These are phyloP conservation scores for Nemania bipapillata DNA, from an alignment of 2,329 filamentous ascomycete genomes.

Conservation along the genomic window DNA sequence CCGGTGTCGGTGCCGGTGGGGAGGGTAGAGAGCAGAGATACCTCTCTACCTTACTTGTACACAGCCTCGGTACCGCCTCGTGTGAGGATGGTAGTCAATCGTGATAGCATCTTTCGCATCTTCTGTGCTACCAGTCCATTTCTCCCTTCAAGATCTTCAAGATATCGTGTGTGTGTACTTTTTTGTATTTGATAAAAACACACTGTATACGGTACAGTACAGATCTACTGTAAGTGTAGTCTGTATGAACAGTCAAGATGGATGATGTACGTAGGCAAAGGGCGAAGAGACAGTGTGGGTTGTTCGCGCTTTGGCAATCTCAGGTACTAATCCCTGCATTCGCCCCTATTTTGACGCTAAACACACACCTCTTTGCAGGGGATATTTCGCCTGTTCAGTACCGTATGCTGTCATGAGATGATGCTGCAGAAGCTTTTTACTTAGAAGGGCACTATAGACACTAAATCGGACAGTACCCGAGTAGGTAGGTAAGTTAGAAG, in stretches of 20 bases:
- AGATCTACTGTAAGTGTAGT: background rate
- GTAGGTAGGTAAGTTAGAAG: background rate
- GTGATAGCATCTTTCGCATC: background rate
- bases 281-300: slow-evolving; percentile 17
- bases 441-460: background rate
- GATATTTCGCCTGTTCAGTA: background rate
- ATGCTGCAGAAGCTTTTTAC: slow-evolving; percentile 5
- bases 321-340: slow-evolving; percentile 5
- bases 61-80: background rate
- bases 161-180: background rate
- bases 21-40: no score
- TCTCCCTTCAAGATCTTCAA: background rate
- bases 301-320: background rate
- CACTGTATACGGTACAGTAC: background rate
- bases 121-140: background rate
- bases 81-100: background rate
- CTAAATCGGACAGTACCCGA: background rate
- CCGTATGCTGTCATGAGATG: slow-evolving; percentile 6
- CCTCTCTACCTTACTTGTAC: background rate
- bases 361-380: slow-evolving; percentile 21
- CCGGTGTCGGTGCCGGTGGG: background rate
- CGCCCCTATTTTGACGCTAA: slow-evolving; percentile 26
- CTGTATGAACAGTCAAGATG: background rate
- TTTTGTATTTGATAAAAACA: background rate
- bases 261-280: background rate